These are phyloP conservation scores for Brassica carinata DNA, from an alignment of 345 rosid species.

Conservation along the genomic window DNA sequence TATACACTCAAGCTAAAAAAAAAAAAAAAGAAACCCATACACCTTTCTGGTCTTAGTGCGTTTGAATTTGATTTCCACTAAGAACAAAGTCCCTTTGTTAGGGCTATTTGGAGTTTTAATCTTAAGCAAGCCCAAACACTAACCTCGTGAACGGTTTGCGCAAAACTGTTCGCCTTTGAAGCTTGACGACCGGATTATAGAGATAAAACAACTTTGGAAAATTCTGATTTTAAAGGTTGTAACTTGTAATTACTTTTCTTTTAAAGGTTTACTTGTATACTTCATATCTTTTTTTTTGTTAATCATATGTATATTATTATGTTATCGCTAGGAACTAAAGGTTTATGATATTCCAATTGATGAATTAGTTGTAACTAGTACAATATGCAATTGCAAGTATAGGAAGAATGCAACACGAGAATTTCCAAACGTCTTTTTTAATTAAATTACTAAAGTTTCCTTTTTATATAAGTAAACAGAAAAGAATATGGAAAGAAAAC, in stretches of 20 bases:
- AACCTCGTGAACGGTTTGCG: background rate
- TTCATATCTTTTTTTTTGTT: background rate
- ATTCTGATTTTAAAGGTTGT: background rate
- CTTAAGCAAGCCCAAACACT: background rate
- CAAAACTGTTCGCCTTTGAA: background rate
- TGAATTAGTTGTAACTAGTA: conserved; percentile 22
- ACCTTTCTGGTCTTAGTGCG: background rate
- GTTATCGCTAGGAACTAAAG: background rate
- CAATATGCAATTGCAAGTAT: conserved; percentile 6
- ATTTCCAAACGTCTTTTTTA: conserved; percentile 8
- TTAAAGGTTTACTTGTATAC: background rate
- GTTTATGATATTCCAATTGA: conserved; percentile 10
- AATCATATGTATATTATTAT: background rate
- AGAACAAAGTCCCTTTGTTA: background rate
- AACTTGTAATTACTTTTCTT: no score
- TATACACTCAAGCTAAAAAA: background rate
- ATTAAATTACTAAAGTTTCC: conserved; percentile 8
- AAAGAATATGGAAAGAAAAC: conserved; percentile 33
- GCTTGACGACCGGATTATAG: background rate
- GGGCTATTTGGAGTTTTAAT: background rate
- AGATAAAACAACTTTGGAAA: background rate
- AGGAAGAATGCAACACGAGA: conserved; percentile 22
- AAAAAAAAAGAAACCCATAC: background rate
- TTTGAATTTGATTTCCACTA: background rate
- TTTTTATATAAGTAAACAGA: background rate